Evolutionary conservation across 2,329 filamentous ascomycete species (phyloP), one percentile per base, ranked within the genome.

Genomic region (Fusarium floridanum): DNA sequence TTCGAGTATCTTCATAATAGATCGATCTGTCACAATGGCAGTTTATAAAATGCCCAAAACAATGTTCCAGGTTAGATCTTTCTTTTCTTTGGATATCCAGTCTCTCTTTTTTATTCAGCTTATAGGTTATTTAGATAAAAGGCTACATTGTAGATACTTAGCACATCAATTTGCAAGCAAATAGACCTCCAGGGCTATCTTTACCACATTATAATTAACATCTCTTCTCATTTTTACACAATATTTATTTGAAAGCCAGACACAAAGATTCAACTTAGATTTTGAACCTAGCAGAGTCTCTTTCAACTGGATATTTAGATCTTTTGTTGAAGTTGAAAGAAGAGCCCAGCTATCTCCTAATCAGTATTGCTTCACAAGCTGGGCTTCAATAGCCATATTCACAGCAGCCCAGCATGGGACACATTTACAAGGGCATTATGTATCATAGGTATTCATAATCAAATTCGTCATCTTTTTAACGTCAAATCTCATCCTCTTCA

Each of bases 401-500:
- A 32, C 6, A 53, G 27, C 11, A 53, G 11, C 17, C 27, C 17
- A 20, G 27, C 20, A 24, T 24, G 9, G 37, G 12, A 20, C 50
- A 56, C 32, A 22, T 20, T 8, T 27, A 36, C 27, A 71, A 39
- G 10, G 20, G 37, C 37, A 16, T 64, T 12, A 68, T 34, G 7
- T 27, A 6, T 61, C 43, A 71, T n/a, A 27, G 24, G 24, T 27
- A 34, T 67, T 67, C 29, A 53, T 36, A 24, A 36, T 57, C 34
- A 24, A 27, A 11, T 20, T 57, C 20, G 5, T 57, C 11, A 2
- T 29, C 16, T 36, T 20, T 29, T 50, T 55, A 7, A 7, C 27
- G 5, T 71, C 84, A 95, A 75, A 96, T 95, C 84, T 98, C 95
- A 84, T 98, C 95, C 79, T 98, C 95, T 80, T 97, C 95, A 68